Conservation (phyloP, 768 basidiomycete genomes). For the Mycena vulgaris region DNA sequence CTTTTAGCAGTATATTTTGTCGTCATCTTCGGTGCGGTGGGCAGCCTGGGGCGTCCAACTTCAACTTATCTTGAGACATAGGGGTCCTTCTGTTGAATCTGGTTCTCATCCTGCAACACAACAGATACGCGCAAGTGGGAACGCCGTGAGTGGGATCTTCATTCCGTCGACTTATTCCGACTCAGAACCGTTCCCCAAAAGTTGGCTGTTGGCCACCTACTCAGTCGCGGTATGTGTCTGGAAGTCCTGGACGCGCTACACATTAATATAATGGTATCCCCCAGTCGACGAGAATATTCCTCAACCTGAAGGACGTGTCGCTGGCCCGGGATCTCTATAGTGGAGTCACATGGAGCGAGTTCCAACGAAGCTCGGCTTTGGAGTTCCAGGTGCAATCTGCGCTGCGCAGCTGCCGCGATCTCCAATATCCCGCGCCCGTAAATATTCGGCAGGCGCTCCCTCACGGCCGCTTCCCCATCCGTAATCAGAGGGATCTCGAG, state of each 20-base stretch:
- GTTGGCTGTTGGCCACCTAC: slow-evolving; percentile 27
- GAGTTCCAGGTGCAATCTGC: slow-evolving; percentile 3
- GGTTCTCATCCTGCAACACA: slow-evolving; percentile 3
- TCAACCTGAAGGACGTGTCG: slow-evolving; percentile 19
- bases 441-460: background rate
- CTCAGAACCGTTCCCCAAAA: background rate
- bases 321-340: background rate
- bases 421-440: background rate
- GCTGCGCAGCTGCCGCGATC: too few species aligned
- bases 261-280: background rate
- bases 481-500: background rate
- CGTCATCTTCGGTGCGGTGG: slow-evolving; percentile 5
- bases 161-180: background rate
- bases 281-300: slow-evolving; percentile 25
- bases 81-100: slow-evolving; percentile 18
- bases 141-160: slow-evolving; percentile 3
- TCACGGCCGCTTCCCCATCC: background rate
- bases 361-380: background rate
- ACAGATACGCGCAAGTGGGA: slow-evolving; percentile 22
- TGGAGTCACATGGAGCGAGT: slow-evolving; percentile 14
- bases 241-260: background rate
- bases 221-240: slow-evolving; percentile 17
- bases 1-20: slow-evolving; percentile 16
- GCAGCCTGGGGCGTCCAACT: background rate
- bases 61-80: background rate